Conservation (phyloP, 129 eudicot species). For the Glebionis coronaria region DNA sequence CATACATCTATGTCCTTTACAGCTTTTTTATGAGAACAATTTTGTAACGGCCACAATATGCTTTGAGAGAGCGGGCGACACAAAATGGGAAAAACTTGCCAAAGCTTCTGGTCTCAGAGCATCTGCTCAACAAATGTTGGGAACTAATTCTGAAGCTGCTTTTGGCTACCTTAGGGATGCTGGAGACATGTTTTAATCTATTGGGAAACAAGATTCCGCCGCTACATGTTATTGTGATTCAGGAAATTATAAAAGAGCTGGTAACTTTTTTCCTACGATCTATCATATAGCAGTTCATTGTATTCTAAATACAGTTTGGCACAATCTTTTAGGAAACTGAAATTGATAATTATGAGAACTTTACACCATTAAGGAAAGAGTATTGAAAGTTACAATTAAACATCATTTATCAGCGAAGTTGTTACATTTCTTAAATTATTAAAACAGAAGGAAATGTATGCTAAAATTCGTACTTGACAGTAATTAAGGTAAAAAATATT, state of each 20-base stretch:
- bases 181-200: slow-evolving; percentile 44
- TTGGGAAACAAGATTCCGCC: slow-evolving; percentile 41
- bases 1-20: neutral
- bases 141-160: slow-evolving; percentile 32
- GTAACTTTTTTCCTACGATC: slow-evolving; percentile 22
- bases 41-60: slow-evolving; percentile 65
- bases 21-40: slow-evolving; percentile 58
- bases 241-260: slow-evolving; percentile 56
- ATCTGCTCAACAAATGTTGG: slow-evolving; percentile 31
- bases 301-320: too few relatives aligned
- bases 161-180: slow-evolving; percentile 38
- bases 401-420: too few relatives aligned
- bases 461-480: too few relatives aligned
- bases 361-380: too few relatives aligned
- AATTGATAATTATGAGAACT: too few relatives aligned
- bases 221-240: too few relatives aligned
- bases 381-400: too few relatives aligned
- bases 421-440: too few relatives aligned
- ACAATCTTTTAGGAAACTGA: too few relatives aligned
- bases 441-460: too few relatives aligned
- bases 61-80: slow-evolving; percentile 68
- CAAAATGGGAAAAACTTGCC: slow-evolving; percentile 43
- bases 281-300: too few relatives aligned
- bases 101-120: slow-evolving; percentile 48
- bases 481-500: too few relatives aligned